Conservation (phyloP, 306 rosid species). For the Corylus heterophylla region DNA sequence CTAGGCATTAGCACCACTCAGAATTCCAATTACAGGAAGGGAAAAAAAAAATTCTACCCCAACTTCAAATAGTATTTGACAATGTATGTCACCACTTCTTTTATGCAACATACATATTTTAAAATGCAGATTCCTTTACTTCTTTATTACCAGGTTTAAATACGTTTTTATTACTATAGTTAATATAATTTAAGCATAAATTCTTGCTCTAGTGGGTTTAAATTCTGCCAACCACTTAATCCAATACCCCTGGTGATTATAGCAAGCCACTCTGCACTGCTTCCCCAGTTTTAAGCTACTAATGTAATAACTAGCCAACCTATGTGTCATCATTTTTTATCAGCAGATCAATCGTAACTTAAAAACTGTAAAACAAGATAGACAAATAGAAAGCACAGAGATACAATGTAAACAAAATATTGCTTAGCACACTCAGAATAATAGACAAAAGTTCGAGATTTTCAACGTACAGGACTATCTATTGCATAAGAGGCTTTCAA, state of each 20-base stretch:
- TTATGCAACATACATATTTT: neutral
- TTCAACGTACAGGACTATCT: constrained; percentile 65
- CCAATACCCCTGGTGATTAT: neutral
- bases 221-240: neutral
- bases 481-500: constrained; percentile 60
- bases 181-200: neutral
- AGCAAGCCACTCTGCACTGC: neutral
- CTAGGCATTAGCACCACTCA: neutral
- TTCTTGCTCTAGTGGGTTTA: neutral
- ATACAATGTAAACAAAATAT: neutral
- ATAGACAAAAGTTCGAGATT: constrained; percentile 19
- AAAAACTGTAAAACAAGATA: neutral
- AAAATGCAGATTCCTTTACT: neutral
- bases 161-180: neutral
- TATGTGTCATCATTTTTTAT: neutral
- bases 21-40: neutral
- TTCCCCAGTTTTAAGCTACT: neutral
- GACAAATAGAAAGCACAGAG: neutral
- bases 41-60: no score
- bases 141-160: neutral
- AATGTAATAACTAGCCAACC: neutral
- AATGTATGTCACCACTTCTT: neutral
- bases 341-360: neutral
- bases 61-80: neutral
- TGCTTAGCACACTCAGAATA: constrained; percentile 8